These are phyloP conservation scores for Meyerozyma smithsonii DNA, from an alignment of 1,139 yeast species.

Conservation along the genomic window DNA sequence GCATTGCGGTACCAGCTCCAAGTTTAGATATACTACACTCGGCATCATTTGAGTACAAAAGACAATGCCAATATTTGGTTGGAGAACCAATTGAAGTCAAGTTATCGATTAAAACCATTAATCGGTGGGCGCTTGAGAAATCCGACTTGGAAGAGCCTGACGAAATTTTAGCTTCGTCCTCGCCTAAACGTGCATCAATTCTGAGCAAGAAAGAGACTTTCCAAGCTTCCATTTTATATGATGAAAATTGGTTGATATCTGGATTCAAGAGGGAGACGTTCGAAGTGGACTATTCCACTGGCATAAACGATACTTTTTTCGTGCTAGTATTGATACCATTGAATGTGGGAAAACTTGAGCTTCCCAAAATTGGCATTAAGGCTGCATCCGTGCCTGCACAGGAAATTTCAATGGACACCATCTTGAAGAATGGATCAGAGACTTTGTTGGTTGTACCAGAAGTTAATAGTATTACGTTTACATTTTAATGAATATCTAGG, in stretches of 20 bases:
- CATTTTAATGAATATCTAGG: slow-evolving; percentile 36
- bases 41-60: slow-evolving; percentile 40
- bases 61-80: slow-evolving; percentile 43
- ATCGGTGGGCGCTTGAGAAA: slow-evolving; percentile 34
- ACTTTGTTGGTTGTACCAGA: slow-evolving; percentile 72
- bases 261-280: slow-evolving; percentile 57
- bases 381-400: slow-evolving; percentile 23
- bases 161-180: slow-evolving; percentile 22
- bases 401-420: slow-evolving; percentile 51
- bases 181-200: slow-evolving; percentile 14
- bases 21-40: slow-evolving; percentile 46
- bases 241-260: slow-evolving; percentile 63
- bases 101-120: slow-evolving; percentile 41
- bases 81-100: slow-evolving; percentile 57
- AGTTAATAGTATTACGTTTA: slow-evolving; percentile 53
- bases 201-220: slow-evolving; percentile 13
- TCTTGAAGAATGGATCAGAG: slow-evolving; percentile 64
- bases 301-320: slow-evolving; percentile 14
- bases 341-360: slow-evolving; percentile 63
- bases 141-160: slow-evolving; percentile 5
- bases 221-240: slow-evolving; percentile 28
- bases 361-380: slow-evolving; percentile 55
- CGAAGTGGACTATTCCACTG: slow-evolving; percentile 17
- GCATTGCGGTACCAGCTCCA: slow-evolving; percentile 52
- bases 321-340: slow-evolving; percentile 63